Evolutionary conservation across 2,329 filamentous ascomycete genomes (phyloP).

Genomic region (Colletotrichum sp.): DNA sequence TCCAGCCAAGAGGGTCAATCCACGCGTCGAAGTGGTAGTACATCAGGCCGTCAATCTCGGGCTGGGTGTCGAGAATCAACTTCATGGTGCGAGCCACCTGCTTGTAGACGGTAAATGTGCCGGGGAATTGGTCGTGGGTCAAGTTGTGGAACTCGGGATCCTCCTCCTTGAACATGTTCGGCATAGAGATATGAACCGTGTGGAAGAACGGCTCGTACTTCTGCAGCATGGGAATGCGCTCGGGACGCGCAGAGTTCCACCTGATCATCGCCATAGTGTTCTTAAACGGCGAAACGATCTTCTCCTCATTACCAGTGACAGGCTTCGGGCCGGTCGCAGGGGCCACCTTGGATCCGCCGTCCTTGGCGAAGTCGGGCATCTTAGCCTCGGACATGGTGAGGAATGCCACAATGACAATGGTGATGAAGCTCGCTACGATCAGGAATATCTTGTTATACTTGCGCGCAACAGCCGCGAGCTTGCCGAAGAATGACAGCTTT

Average conservation of each 20-base stretch:
- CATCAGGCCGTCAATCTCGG: conserved; percentile 32
- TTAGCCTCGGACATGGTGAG: conserved; percentile 22
- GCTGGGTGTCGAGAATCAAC: conserved; percentile 29
- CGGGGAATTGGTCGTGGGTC: conserved; percentile 30
- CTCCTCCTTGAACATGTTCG: conserved; percentile 20
- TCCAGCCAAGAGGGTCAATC: conserved; percentile 33
- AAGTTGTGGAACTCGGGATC: conserved; percentile 25
- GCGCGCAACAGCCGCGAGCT: conserved; percentile 14
- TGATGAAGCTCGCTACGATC: conserved; percentile 16
- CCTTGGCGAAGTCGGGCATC: conserved; percentile 20
- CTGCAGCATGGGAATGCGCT: conserved; percentile 29
- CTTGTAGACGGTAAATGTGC: conserved; percentile 24
- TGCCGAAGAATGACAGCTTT: conserved; percentile 11
- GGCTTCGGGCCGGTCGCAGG: background rate
- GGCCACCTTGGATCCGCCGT: background rate
- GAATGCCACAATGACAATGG: conserved; percentile 24
- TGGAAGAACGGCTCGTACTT: conserved; percentile 36
- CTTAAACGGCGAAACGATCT: conserved; percentile 29
- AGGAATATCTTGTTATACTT: conserved; percentile 21
- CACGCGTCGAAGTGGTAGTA: conserved; percentile 38
- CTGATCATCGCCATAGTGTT: conserved; percentile 32
- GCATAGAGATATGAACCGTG: conserved; percentile 31
- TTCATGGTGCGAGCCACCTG: conserved; percentile 33
- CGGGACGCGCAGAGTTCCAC: conserved; percentile 28
- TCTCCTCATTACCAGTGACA: conserved; percentile 10